Percentiles rank a stretch among this genome's conserved stretches.
phyloP scores from a whole-genome alignment of 768 basidiomycete species.

The Tylopilus plumbeoviolaceoides region DNA sequence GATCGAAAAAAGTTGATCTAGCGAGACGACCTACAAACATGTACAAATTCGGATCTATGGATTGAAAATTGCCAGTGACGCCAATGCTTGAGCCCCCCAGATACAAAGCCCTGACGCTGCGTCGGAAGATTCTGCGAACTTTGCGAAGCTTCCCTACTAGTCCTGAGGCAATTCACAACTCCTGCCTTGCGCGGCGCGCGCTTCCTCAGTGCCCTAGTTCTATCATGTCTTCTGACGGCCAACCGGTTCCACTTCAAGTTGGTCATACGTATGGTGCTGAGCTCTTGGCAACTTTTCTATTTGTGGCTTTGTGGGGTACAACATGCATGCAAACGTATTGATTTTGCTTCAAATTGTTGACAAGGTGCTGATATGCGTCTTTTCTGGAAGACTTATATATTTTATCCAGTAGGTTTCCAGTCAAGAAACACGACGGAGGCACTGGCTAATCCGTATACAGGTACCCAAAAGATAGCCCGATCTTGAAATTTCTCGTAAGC shows the following conservation, averaged over 20 bases:
- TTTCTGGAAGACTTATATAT: neutral
- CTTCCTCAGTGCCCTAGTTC: neutral
- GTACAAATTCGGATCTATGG: neutral
- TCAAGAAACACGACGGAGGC: neutral
- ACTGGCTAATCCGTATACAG: neutral
- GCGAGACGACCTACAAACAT: neutral
- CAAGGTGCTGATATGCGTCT: neutral
- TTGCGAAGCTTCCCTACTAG: neutral
- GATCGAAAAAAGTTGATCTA: neutral
- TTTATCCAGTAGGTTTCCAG: slow-evolving; percentile 3
- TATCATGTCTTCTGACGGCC: neutral
- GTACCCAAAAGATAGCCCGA: neutral
- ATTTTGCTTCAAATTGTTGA: neutral
- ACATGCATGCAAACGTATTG: slow-evolving; percentile 12
- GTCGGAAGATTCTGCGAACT: neutral
- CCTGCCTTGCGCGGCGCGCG: neutral
- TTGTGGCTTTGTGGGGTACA: slow-evolving; percentile 12
- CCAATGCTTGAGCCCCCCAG: neutral
- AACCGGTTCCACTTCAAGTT: neutral
- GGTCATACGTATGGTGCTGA: slow-evolving; percentile 2
- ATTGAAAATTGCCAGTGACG: neutral
- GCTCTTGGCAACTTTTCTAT: slow-evolving; percentile 4
- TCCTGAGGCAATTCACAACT: neutral
- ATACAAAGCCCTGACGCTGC: neutral
- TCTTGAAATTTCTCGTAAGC: neutral